These are phyloP conservation scores for Exophiala sideris DNA, from an alignment of 2,329 filamentous ascomycete genomes.

Conservation along the genomic window DNA sequence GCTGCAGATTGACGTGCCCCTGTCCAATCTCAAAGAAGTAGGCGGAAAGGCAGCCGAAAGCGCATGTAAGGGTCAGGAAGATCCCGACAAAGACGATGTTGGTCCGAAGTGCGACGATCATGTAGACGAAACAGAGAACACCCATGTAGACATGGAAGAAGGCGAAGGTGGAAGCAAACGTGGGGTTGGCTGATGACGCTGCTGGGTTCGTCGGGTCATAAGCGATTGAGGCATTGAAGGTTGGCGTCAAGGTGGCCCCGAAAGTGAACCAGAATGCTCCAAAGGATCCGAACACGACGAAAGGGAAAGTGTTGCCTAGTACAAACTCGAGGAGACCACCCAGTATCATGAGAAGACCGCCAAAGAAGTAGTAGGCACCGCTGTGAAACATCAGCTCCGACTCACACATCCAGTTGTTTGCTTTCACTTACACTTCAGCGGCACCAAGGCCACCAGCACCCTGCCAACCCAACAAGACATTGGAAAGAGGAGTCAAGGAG, in stretches of 20 bases:
- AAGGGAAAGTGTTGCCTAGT: conserved; percentile 51
- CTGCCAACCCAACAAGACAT: conserved; percentile 58
- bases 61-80: conserved; percentile 60
- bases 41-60: conserved; percentile 59
- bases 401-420: background rate
- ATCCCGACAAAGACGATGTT: conserved; percentile 69
- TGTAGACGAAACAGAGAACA: conserved; percentile 63
- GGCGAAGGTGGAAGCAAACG: conserved; percentile 33
- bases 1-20: conserved; percentile 4
- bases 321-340: conserved; percentile 36
- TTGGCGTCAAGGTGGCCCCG: conserved; percentile 53
- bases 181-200: conserved; percentile 27
- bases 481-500: conserved; percentile 53
- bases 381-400: conserved; percentile 15
- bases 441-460: conserved; percentile 54
- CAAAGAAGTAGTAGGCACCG: conserved; percentile 36
- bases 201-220: conserved; percentile 29
- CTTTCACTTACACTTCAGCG: conserved; percentile 23
- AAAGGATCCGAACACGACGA: conserved; percentile 51
- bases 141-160: conserved; percentile 67
- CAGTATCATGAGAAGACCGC: conserved; percentile 35
- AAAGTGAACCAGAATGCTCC: conserved; percentile 56
- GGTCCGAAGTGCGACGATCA: conserved; percentile 68
- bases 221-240: conserved; percentile 50
- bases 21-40: conserved; percentile 24